phyloP scores from a whole-genome alignment of 2,329 filamentous ascomycete genomes.

The Lachnellula occidentalis region DNA sequence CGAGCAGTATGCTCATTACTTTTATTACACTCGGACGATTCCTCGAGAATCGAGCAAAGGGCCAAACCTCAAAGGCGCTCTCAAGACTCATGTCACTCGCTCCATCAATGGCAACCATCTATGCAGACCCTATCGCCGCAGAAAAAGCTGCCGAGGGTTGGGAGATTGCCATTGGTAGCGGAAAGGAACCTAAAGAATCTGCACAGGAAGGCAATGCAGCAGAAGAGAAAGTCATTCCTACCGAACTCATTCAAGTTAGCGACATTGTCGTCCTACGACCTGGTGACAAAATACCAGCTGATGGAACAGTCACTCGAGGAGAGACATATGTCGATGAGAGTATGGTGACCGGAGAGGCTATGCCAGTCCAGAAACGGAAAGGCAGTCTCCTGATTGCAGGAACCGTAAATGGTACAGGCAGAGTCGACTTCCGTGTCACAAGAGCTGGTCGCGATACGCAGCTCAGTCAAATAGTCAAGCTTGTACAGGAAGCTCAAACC shows the following conservation, averaged over 20 bases:
- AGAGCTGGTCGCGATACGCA: conserved; percentile 92
- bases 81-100: conserved; percentile 93
- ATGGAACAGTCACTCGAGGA: conserved; percentile 79
- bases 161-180: conserved; percentile 41
- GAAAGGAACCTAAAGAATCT: conserved; percentile 40
- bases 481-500: conserved; percentile 97
- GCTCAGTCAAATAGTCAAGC: conserved; percentile 93
- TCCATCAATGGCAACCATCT: conserved; percentile 95
- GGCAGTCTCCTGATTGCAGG: conserved; percentile 80
- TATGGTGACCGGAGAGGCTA: conserved; percentile 97
- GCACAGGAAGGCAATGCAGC: conserved; percentile 51
- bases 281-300: conserved; percentile 93
- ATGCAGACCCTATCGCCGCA: conserved; percentile 86
- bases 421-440: conserved; percentile 87
- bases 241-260: conserved; percentile 87
- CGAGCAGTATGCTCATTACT: conserved; percentile 95
- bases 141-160: conserved; percentile 84
- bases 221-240: conserved; percentile 85
- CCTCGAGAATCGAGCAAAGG: conserved; percentile 91
- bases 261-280: conserved; percentile 91
- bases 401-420: conserved; percentile 90
- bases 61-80: conserved; percentile 89
- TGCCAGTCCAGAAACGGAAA: conserved; percentile 86
- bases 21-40: conserved; percentile 90
- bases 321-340: conserved; percentile 95